Evolutionary conservation across 176 grass and related monocot species (phyloP).

Genomic region (Eleusine indica): DNA sequence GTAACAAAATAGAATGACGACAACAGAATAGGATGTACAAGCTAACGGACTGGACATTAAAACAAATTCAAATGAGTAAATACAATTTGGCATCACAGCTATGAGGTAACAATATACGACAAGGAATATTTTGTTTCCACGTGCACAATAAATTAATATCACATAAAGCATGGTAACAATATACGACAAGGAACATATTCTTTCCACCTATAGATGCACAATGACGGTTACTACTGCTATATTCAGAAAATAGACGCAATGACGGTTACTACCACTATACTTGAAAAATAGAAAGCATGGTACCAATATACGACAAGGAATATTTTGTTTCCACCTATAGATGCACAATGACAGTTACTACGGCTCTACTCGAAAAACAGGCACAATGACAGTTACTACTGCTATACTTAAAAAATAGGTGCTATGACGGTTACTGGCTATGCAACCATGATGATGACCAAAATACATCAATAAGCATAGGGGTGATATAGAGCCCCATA

Average conservation of each 20-base stretch:
- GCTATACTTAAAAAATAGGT: too few relatives aligned
- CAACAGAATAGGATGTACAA: not conserved
- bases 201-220: not conserved
- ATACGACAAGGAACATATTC: not conserved
- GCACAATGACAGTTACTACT: not conserved
- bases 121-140: not conserved
- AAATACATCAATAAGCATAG: not conserved
- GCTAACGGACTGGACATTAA: not conserved
- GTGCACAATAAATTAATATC: not conserved
- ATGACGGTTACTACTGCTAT: not conserved
- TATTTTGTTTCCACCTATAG: not conserved
- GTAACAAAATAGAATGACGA: not conserved
- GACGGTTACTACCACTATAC: not conserved
- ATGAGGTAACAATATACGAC: too few relatives aligned
- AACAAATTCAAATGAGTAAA: slow-evolving; percentile 13
- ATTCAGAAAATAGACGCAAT: not conserved
- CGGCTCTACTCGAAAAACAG: not conserved
- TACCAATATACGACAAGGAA: not conserved
- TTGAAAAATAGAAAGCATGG: not conserved
- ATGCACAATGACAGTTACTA: not conserved
- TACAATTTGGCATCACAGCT: not conserved
- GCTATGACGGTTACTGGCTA: not conserved
- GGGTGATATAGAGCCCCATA: not conserved
- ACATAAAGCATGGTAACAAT: not conserved
- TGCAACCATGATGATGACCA: not conserved